Conservation (phyloP, 2,329 filamentous ascomycete genomes). For the Aspergillus novoparasiticus region DNA sequence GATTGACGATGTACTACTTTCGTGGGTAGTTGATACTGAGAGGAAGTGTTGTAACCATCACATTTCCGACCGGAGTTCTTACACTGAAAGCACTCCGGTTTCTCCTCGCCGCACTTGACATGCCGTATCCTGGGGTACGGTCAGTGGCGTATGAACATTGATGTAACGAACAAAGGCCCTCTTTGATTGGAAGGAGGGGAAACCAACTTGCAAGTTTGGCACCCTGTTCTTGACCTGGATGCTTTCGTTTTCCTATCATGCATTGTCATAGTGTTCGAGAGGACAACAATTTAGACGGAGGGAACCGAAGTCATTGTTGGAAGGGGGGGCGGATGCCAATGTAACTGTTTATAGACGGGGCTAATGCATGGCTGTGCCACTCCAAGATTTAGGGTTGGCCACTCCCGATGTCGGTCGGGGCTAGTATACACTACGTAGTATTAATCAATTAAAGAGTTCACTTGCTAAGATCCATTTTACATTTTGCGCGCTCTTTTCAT, state of each 20-base stretch:
- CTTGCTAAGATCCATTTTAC: background rate
- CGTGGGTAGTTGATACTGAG: slow-evolving; percentile 4
- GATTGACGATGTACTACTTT: background rate
- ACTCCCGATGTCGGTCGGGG: background rate
- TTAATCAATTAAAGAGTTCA: background rate
- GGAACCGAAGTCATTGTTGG: background rate
- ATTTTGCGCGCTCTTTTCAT: background rate
- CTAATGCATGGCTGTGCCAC: background rate
- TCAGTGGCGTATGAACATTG: background rate
- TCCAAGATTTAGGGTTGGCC: background rate
- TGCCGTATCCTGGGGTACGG: slow-evolving; percentile 50
- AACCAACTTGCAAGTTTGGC: slow-evolving; percentile 58
- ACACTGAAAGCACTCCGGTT: slow-evolving; percentile 57
- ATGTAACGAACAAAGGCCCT: background rate
- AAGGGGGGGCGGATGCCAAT: background rate
- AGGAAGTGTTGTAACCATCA: slow-evolving; percentile 51
- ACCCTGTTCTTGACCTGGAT: slow-evolving; percentile 36
- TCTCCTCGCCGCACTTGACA: slow-evolving; percentile 60
- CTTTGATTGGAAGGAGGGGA: slow-evolving; percentile 21
- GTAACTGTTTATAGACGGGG: background rate
- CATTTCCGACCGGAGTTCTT: slow-evolving; percentile 58
- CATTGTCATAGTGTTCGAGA: background rate
- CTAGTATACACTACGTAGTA: background rate
- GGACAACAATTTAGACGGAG: background rate
- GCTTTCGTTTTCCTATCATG: background rate